Conservation (phyloP, 2,329 filamentous ascomycete species). For the Apiospora hydei region DNA sequence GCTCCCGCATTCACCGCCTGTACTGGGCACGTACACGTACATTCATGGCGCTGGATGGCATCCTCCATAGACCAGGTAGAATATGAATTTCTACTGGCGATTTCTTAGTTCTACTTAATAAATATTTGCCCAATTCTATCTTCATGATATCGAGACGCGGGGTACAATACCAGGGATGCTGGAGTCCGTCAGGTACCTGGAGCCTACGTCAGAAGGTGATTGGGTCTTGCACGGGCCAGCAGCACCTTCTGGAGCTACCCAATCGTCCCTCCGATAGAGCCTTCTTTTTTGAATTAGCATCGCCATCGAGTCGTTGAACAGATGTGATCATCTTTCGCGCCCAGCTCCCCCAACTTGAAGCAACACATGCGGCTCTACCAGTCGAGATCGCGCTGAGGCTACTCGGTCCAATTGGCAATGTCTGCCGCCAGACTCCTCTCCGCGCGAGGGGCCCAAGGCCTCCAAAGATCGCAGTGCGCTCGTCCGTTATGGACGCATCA, state of each 20-base stretch:
- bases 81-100: not conserved
- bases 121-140: not conserved
- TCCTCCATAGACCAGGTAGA: not conserved
- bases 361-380: not conserved
- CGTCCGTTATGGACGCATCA: slow-evolving; percentile 6
- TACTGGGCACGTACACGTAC: not conserved
- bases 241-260: slow-evolving; percentile 17
- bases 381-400: not conserved
- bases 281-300: not conserved
- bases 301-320: not conserved
- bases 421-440: slow-evolving; percentile 2
- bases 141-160: not conserved
- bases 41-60: not conserved
- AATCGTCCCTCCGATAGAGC: slow-evolving; percentile 2
- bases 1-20: not conserved
- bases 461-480: not conserved
- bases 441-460: slow-evolving; percentile 3
- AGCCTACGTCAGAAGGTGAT: slow-evolving; percentile 3
- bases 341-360: not conserved
- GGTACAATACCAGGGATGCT: not conserved
- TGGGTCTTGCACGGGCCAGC: slow-evolving; percentile 9
- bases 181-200: not conserved
- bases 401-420: slow-evolving; percentile 15
- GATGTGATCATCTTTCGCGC: slow-evolving; percentile 10
- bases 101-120: not conserved